These are phyloP conservation scores for Penicillium sp. DNA, from an alignment of 2,329 filamentous ascomycete species.

Conservation along the genomic window DNA sequence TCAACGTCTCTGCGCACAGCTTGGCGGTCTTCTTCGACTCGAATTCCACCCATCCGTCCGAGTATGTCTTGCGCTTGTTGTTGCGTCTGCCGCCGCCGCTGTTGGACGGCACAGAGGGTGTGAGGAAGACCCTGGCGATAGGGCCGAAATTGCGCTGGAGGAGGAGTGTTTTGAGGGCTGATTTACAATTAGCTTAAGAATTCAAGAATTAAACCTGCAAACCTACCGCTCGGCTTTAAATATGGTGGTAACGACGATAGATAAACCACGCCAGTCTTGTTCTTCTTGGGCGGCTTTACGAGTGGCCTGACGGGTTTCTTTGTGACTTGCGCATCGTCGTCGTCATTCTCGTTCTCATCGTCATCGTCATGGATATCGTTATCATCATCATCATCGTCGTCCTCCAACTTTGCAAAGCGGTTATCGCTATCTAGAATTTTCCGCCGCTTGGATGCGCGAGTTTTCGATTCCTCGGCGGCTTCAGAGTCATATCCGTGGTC, in stretches of 20 bases:
- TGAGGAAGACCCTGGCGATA: constrained; percentile 42
- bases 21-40: constrained; percentile 44
- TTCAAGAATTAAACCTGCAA: not conserved
- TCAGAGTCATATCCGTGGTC: constrained; percentile 45
- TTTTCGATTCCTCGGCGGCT: constrained; percentile 39
- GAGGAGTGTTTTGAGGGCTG: constrained; percentile 40
- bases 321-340: constrained; percentile 13
- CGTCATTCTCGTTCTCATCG: constrained; percentile 14
- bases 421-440: constrained; percentile 23
- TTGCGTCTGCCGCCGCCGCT: constrained; percentile 22
- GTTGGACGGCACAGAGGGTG: constrained; percentile 30
- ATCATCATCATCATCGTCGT: constrained; percentile 42
- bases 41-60: constrained; percentile 47
- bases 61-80: constrained; percentile 42
- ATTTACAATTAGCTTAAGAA: not conserved
- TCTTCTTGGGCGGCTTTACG: constrained; percentile 14
- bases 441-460: constrained; percentile 29
- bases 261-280: constrained; percentile 43
- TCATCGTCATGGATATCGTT: constrained; percentile 17
- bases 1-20: constrained; percentile 43
- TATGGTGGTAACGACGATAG: constrained; percentile 45
- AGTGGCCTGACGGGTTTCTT: constrained; percentile 9
- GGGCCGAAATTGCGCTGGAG: constrained; percentile 39
- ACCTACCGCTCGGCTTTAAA: constrained; percentile 37
- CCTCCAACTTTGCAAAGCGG: constrained; percentile 34